Evolutionary conservation across 2,329 filamentous ascomycete genomes (phyloP), one percentile per base, ranked within the genome.

Genomic region (Colletotrichum sp.): DNA sequence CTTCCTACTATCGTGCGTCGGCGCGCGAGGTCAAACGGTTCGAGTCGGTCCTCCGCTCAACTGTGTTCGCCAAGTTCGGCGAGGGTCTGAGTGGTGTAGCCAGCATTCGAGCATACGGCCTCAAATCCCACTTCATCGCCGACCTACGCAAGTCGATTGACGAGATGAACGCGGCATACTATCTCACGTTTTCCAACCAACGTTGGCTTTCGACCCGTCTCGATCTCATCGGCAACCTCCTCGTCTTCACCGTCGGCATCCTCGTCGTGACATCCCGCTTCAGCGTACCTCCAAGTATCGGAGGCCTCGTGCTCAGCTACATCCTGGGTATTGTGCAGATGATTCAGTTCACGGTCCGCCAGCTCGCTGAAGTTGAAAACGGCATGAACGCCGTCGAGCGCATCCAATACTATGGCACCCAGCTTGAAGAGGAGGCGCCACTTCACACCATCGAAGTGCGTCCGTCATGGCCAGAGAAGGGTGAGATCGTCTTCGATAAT

Each of bases 331-430:
- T 98, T 81, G 96, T 98, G 21, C 95, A 98, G 84, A 96, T 98
- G 94, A 93, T 99, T 78, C 96, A 98, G 82, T 98, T 98, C 84
- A 96, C 95, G 1, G 95, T 99, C 21, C 92, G 97, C 21, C 96
- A 99, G 85, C 89, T 98, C 9, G 96, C 96, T 30, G 96, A 98
- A 84, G 95, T 99, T 10, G 96, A 99, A 85, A 99, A 98, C 85
- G 95, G 96, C 82, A 99, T 99, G 96, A 99, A 98, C 83, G 93
- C 96, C 0, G 97, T 98, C 0, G 96, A 99, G 85, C 93, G 97
- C 66, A 89, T 99, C 39, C 93, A 96, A 83, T 95, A 98, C 87
- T 99, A 99, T 83, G 96, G 95, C 71, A 95, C 92, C 1, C 86
- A 95, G 79, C 90, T 99, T 6, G 96, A 98, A 78, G 94, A 98